A percentile compares a stretch with the other conserved stretches of the same genome.
These are phyloP conservation scores for Russula vinacea DNA, from an alignment of 768 basidiomycete genomes.

Conservation along the genomic window DNA sequence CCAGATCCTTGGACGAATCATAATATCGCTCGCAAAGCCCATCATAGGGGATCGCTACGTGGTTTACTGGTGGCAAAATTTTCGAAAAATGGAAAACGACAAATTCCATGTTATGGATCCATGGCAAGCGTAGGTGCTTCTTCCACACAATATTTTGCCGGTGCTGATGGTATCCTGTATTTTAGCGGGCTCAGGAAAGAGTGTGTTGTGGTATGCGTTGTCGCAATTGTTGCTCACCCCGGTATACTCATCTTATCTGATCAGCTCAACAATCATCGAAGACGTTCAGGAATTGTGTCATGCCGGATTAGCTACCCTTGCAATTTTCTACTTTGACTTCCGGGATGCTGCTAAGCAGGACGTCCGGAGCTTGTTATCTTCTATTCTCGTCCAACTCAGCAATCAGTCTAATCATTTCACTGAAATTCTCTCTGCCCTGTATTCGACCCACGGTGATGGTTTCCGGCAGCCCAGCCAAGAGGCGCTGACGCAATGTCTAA, in stretches of 20 bases:
- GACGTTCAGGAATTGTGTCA: background rate
- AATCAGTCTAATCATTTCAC: background rate
- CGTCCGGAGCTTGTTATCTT: background rate
- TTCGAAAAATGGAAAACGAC: background rate
- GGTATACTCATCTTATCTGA: background rate
- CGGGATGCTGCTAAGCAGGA: background rate
- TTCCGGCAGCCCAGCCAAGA: background rate
- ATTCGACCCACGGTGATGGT: slow-evolving; percentile 2
- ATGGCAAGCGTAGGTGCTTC: background rate
- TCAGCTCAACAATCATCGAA: slow-evolving; percentile 3
- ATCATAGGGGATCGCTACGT: background rate
- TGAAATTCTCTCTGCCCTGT: slow-evolving; percentile 1
- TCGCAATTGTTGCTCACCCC: no score
- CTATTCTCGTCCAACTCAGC: background rate
- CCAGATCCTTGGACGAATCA: background rate
- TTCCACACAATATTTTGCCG: no score
- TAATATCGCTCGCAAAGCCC: background rate
- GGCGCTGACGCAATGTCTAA: slow-evolving; percentile 1
- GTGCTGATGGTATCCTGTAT: background rate
- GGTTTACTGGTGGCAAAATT: background rate
- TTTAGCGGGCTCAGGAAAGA: slow-evolving; percentile 11
- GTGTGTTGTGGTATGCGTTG: background rate
- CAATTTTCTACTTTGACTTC: slow-evolving; percentile 1
- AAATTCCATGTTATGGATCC: background rate
- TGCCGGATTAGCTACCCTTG: background rate